These are phyloP conservation scores for Fusarium sp. DNA, from an alignment of 2,329 filamentous ascomycete species.

Conservation along the genomic window DNA sequence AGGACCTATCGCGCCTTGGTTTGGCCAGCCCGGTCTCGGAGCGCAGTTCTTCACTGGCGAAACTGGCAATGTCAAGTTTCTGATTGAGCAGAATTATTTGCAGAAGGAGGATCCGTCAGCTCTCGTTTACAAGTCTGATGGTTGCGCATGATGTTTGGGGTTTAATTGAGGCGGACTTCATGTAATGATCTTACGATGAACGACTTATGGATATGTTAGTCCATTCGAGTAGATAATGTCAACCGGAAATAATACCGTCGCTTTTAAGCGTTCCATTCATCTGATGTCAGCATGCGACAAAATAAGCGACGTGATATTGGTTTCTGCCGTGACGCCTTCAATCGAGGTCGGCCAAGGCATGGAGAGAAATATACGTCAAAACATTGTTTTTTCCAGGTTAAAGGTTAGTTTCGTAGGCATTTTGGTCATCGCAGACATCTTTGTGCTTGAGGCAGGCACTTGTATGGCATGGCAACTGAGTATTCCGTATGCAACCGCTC, in stretches of 20 bases:
- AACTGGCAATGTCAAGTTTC: conserved; percentile 28
- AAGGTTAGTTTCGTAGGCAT: neutral
- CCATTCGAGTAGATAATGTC: neutral
- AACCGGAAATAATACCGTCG: neutral
- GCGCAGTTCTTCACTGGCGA: conserved; percentile 44
- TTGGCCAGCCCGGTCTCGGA: conserved; percentile 59
- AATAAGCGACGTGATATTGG: no score
- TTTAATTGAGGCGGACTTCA: no score
- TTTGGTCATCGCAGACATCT: neutral
- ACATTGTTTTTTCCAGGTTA: neutral
- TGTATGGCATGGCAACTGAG: no score
- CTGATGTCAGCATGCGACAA: neutral
- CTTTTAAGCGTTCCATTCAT: neutral
- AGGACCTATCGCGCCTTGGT: conserved; percentile 59
- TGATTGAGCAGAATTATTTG: conserved; percentile 31
- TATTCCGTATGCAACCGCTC: neutral
- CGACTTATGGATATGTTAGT: neutral
- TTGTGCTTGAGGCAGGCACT: neutral
- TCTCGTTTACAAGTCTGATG: conserved; percentile 18
- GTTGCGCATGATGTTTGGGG: conserved; percentile 8
- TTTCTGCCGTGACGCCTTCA: neutral
- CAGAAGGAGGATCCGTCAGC: conserved; percentile 20
- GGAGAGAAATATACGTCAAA: neutral
- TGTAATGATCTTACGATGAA: neutral
- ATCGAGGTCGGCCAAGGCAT: neutral